phyloP scores from a whole-genome alignment of 345 rosid species.

The Diplotaxis tenuifolia region DNA sequence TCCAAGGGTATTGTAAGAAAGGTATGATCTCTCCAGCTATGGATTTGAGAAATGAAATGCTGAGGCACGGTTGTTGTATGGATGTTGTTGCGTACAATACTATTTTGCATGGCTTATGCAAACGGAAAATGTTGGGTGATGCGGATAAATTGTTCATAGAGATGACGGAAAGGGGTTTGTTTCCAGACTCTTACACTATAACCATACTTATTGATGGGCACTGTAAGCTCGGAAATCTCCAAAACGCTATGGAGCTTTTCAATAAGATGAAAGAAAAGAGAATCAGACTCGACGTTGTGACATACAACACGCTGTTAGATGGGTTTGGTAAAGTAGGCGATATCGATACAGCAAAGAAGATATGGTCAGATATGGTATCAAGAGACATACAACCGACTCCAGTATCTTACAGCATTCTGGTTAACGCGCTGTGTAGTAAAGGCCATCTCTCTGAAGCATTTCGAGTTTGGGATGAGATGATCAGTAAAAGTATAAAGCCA shows the following conservation, averaged over 20 bases:
- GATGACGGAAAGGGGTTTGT: slow-evolving; percentile 59
- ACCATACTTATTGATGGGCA: slow-evolving; percentile 74
- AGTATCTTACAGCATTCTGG: slow-evolving; percentile 63
- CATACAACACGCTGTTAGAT: slow-evolving; percentile 72
- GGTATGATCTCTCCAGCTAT: slow-evolving; percentile 58
- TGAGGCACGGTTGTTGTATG: slow-evolving; percentile 61
- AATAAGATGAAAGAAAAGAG: slow-evolving; percentile 55
- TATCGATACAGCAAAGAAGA: slow-evolving; percentile 52
- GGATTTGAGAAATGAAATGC: slow-evolving; percentile 65
- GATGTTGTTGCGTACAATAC: slow-evolving; percentile 77
- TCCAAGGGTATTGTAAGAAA: slow-evolving; percentile 66
- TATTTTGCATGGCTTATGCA: slow-evolving; percentile 74
- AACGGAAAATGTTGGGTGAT: slow-evolving; percentile 58
- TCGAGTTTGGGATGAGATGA: slow-evolving; percentile 80
- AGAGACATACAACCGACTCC: slow-evolving; percentile 51
- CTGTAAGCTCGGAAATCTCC: slow-evolving; percentile 73
- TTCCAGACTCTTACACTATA: slow-evolving; percentile 71
- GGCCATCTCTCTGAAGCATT: slow-evolving; percentile 57
- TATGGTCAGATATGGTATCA: slow-evolving; percentile 64
- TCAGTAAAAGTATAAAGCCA: slow-evolving; percentile 53
- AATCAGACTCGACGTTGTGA: slow-evolving; percentile 69
- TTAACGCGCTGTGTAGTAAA: slow-evolving; percentile 62
- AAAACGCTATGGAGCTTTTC: slow-evolving; percentile 52
- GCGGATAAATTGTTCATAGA: slow-evolving; percentile 64
- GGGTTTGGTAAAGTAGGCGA: slow-evolving; percentile 77